phyloP scores from a whole-genome alignment of 2,329 filamentous ascomycete species.

The Colletotrichum higginsianum region DNA sequence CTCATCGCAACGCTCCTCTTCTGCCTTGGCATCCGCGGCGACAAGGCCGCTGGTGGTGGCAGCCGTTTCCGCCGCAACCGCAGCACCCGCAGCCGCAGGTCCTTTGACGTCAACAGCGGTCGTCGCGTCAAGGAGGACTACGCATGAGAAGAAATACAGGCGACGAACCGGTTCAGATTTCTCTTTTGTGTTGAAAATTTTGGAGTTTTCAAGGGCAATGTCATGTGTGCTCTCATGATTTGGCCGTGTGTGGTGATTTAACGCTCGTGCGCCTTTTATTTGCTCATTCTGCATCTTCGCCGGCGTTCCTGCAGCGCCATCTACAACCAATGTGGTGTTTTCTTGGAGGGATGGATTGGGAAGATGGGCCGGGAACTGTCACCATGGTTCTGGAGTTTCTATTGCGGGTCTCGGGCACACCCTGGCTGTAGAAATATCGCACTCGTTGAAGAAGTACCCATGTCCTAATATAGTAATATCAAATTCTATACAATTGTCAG shows the following conservation, averaged over 20 bases:
- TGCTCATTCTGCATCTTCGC: background rate
- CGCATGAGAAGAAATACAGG: conserved; percentile 55
- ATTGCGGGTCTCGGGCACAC: background rate
- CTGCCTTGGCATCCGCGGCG: conserved; percentile 71
- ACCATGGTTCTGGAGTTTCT: background rate
- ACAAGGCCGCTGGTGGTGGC: conserved; percentile 57
- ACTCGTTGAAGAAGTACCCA: background rate
- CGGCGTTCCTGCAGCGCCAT: background rate
- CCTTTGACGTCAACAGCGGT: conserved; percentile 67
- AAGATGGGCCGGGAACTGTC: background rate
- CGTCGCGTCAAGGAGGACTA: conserved; percentile 81
- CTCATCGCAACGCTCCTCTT: conserved; percentile 78
- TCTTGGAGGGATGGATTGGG: background rate
- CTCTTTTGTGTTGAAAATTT: background rate
- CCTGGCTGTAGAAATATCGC: background rate
- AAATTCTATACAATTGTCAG: background rate
- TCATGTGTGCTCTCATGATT: background rate
- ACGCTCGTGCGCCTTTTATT: background rate
- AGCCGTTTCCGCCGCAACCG: conserved; percentile 63
- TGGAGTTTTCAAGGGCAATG: background rate
- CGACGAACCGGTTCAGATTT: background rate
- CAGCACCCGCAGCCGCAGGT: conserved; percentile 67
- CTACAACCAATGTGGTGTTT: background rate
- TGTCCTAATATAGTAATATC: background rate
- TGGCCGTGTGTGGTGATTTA: background rate